phyloP scores from a whole-genome alignment of 2,329 filamentous ascomycete species.

The Hortaea werneckii region DNA sequence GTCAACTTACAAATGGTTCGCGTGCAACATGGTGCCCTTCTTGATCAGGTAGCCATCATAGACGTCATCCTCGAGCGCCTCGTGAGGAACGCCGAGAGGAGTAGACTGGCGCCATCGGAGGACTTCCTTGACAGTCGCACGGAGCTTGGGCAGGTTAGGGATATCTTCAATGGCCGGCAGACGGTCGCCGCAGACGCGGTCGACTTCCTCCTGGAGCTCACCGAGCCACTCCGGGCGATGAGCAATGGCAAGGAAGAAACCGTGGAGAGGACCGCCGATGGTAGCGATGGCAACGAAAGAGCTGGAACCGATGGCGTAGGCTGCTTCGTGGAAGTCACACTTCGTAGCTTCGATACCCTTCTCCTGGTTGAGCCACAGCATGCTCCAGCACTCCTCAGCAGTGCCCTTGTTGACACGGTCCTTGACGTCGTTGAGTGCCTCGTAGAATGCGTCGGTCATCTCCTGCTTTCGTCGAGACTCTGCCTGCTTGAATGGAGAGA shows the following conservation, averaged over 20 bases:
- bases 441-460: constrained; percentile 25
- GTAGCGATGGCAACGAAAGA: constrained; percentile 27
- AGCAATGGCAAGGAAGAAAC: constrained; percentile 25
- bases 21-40: constrained; percentile 27
- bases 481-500: constrained; percentile 23
- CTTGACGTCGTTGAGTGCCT: constrained; percentile 22
- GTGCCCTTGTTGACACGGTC: constrained; percentile 16
- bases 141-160: constrained; percentile 22
- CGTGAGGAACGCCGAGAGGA: constrained; percentile 32
- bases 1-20: constrained; percentile 23
- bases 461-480: constrained; percentile 19
- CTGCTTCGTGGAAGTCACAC: constrained; percentile 23
- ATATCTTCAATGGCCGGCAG: constrained; percentile 22
- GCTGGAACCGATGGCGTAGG: constrained; percentile 24
- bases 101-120: constrained; percentile 26
- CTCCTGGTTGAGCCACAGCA: constrained; percentile 23
- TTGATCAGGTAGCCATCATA: constrained; percentile 29
- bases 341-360: constrained; percentile 19
- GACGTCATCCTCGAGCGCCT: constrained; percentile 26
- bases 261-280: constrained; percentile 24
- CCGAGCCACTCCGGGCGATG: constrained; percentile 23
- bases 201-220: constrained; percentile 23
- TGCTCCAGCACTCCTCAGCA: constrained; percentile 21
- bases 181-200: constrained; percentile 23
- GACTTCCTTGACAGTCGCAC: constrained; percentile 26